Percentiles rank a stretch among this genome's conserved stretches.
These are phyloP conservation scores for Ricinus communis DNA, from an alignment of 345 rosid genomes.

Conservation along the genomic window DNA sequence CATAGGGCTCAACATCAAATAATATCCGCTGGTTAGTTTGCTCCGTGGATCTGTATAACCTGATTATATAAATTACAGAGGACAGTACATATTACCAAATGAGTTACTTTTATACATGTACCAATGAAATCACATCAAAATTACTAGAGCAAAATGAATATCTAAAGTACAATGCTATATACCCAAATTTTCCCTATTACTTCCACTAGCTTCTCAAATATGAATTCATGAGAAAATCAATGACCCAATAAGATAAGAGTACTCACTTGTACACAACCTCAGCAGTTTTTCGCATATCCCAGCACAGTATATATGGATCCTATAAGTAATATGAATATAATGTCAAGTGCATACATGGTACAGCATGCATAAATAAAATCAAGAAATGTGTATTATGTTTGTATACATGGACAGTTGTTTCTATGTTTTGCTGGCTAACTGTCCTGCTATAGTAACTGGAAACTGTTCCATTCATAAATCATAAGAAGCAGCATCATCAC, in stretches of 20 bases:
- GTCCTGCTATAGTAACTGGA: neutral
- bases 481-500: neutral
- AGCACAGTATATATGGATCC: conserved; percentile 95
- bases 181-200: neutral
- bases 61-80: conserved; percentile 21
- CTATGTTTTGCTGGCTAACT: neutral
- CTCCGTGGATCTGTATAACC: conserved; percentile 83
- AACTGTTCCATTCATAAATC: neutral
- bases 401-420: neutral
- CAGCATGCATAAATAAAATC: conserved; percentile 2
- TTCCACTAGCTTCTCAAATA: neutral
- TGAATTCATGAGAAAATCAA: neutral
- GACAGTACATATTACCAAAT: neutral
- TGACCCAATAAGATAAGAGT: neutral
- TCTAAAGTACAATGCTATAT: neutral
- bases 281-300: conserved; percentile 88
- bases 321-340: conserved; percentile 27
- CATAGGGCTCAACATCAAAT: conserved; percentile 79
- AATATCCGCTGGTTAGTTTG: conserved; percentile 85
- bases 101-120: neutral
- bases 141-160: conserved; percentile 1
- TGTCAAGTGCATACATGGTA: conserved; percentile 4
- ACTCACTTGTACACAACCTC: conserved; percentile 91
- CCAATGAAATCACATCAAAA: neutral
- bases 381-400: neutral